Evolutionary conservation across 192 early-diverging fungal species (phyloP), one percentile per base, ranked within the genome.

Genomic region (Backusella morwellensis): DNA sequence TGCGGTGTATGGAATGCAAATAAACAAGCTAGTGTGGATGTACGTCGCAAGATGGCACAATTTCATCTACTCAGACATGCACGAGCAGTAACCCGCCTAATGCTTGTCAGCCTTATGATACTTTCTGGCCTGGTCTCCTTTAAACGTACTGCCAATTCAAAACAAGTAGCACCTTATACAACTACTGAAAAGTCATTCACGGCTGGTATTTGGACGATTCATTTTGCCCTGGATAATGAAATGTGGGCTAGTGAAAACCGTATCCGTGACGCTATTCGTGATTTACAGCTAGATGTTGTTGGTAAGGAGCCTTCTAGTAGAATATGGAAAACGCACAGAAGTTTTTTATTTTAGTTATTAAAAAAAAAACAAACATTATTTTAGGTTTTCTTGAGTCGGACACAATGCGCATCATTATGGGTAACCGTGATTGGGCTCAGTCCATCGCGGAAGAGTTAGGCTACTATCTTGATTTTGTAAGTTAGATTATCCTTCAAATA

Each of bases 141-240:
- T 44, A 75, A 77, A 36, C 89, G 92, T 44, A 52, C 85, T 36
- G 85, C 89, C 1, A 84, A 80, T 2, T 81, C 83, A 7, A 68
- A 74, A 40, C 50, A 79, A 12, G 92, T 93, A 15, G 72, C 66
- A 68, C 92, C 93, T 32, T 80, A 87, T 72, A 90, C 87, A 71
- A 86, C 88, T 15, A 86, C 90, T 42, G 85, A 92, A 74, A 90
- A 92, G 41, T 74, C 89, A 68, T 82, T 95, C 50, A 95, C 93
- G 9, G 89, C 90, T 38, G 92, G 86, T 70, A 95, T 95, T 73
- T 95, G 93, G 93, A 95, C 93, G 3, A 91, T 95, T 81, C 93
- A 95, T 82, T 95, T 95, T 82, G 92, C 90, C 29, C 83, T 95
- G 40, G 93, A 95, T 84, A 93, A 95, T 80, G 91, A 93, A 83